Conservation (phyloP, 2,329 filamentous ascomycete species). For the Ceratocystis huliohia region DNA sequence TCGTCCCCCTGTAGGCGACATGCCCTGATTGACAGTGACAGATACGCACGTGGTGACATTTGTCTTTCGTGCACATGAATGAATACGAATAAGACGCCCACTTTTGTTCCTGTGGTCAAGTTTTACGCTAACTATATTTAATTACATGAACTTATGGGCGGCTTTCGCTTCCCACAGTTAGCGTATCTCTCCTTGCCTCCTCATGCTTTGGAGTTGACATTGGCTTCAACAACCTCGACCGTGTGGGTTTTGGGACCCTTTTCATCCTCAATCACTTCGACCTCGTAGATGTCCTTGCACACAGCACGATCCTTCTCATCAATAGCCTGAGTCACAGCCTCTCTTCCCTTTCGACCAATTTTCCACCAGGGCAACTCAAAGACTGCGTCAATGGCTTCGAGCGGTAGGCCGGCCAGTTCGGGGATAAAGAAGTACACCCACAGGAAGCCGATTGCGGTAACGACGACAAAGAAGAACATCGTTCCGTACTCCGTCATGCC, state of each 20-base stretch:
- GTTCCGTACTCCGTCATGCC: slow-evolving; percentile 51
- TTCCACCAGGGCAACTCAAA: slow-evolving; percentile 63
- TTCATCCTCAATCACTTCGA: slow-evolving; percentile 9
- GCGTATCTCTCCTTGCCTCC: not conserved
- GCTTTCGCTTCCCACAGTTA: too few species aligned
- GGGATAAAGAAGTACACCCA: slow-evolving; percentile 65
- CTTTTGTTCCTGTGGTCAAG: too few species aligned
- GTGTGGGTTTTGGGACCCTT: not conserved
- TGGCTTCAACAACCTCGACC: not conserved
- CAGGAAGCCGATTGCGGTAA: slow-evolving; percentile 53
- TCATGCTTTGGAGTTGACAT: not conserved
- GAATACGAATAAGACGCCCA: not conserved
- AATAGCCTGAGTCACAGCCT: slow-evolving; percentile 35
- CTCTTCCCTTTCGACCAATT: slow-evolving; percentile 49
- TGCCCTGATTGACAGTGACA: too few species aligned
- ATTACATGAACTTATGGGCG: too few species aligned
- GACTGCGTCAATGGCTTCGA: slow-evolving; percentile 59
- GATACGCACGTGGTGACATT: too few species aligned
- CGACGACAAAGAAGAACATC: slow-evolving; percentile 61
- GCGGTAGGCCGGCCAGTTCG: slow-evolving; percentile 53
- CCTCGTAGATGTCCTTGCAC: not conserved
- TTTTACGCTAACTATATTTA: too few species aligned
- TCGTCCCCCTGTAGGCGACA: too few species aligned
- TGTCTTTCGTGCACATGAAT: not conserved
- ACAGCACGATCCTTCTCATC: slow-evolving; percentile 11